phyloP scores from a whole-genome alignment of 768 basidiomycete species.

The Agaricus subrufescens region DNA sequence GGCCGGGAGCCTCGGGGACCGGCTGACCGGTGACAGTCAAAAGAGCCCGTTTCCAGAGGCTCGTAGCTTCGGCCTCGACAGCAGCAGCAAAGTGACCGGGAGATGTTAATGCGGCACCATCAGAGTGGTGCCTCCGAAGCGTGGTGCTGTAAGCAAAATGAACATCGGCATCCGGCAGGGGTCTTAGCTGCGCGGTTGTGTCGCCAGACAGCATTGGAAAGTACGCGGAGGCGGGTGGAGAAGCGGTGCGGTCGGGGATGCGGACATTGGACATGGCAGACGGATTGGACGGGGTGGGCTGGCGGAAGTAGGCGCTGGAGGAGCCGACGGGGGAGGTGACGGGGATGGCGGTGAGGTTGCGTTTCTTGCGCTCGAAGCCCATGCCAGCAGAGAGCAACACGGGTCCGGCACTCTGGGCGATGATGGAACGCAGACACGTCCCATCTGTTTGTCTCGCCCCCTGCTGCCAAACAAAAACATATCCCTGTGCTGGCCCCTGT shows the following conservation, averaged over 20 bases:
- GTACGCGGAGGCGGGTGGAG: constrained; percentile 80
- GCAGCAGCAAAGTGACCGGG: constrained; percentile 44
- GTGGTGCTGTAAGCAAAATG: constrained; percentile 87
- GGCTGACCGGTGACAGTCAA: constrained; percentile 34
- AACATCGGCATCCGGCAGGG: constrained; percentile 57
- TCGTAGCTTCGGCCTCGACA: constrained; percentile 43
- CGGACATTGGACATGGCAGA: constrained; percentile 16
- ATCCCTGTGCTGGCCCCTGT: too few species aligned
- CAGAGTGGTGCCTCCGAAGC: constrained; percentile 60
- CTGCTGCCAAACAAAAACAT: neutral
- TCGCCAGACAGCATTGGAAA: constrained; percentile 57
- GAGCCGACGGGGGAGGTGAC: constrained; percentile 27
- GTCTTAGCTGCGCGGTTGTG: constrained; percentile 44
- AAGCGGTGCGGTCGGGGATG: constrained; percentile 31
- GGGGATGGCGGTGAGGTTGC: constrained; percentile 28
- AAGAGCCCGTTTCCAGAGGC: constrained; percentile 46
- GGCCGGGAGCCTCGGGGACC: constrained; percentile 24
- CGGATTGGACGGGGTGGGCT: constrained; percentile 19
- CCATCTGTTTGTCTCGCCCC: neutral
- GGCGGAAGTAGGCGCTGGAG: constrained; percentile 29
- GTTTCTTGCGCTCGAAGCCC: constrained; percentile 42
- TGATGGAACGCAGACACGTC: neutral
- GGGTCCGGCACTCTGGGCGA: neutral
- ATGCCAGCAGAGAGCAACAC: constrained; percentile 25
- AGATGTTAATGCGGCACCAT: constrained; percentile 38